Conservation (phyloP, 23 red algal genomes). For the Gracilaria domingensis region DNA sequence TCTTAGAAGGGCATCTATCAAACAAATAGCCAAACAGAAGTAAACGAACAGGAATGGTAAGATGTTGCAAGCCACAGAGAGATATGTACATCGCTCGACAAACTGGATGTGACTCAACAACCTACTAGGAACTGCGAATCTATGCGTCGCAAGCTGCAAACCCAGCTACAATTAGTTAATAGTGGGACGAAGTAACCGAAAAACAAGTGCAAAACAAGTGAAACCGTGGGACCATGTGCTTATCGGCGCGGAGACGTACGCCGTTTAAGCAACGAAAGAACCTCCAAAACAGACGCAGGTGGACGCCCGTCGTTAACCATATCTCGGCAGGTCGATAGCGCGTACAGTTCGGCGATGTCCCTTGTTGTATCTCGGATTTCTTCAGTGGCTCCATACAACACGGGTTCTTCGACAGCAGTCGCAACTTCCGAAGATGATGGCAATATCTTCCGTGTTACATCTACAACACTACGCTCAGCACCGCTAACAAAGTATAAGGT, state of each 20-base stretch:
- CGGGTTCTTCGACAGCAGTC: slow-evolving; percentile 6
- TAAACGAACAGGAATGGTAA: slow-evolving; percentile 14
- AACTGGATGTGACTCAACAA: background rate
- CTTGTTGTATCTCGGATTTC: slow-evolving; percentile 58
- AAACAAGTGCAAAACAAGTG: slow-evolving; percentile 18
- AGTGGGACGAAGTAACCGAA: background rate
- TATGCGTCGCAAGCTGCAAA: background rate
- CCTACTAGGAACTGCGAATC: slow-evolving; percentile 1
- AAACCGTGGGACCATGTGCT: background rate
- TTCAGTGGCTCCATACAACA: slow-evolving; percentile 25
- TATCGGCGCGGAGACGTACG: background rate
- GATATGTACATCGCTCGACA: slow-evolving; percentile 10
- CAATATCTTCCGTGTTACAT: slow-evolving; percentile 38
- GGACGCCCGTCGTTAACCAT: slow-evolving; percentile 76
- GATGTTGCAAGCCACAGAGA: background rate
- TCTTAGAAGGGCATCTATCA: background rate
- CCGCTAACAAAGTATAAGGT: slow-evolving; percentile 70
- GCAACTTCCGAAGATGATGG: slow-evolving; percentile 34
- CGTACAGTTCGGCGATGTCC: slow-evolving; percentile 68
- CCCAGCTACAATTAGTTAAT: background rate
- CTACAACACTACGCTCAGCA: slow-evolving; percentile 46
- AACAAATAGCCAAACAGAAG: slow-evolving; percentile 18
- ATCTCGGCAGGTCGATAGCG: slow-evolving; percentile 46
- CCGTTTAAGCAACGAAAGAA: slow-evolving; percentile 41
- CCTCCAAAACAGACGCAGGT: slow-evolving; percentile 52